phyloP scores from a whole-genome alignment of 2,329 filamentous ascomycete species.

The Grosmannia penicillata region DNA sequence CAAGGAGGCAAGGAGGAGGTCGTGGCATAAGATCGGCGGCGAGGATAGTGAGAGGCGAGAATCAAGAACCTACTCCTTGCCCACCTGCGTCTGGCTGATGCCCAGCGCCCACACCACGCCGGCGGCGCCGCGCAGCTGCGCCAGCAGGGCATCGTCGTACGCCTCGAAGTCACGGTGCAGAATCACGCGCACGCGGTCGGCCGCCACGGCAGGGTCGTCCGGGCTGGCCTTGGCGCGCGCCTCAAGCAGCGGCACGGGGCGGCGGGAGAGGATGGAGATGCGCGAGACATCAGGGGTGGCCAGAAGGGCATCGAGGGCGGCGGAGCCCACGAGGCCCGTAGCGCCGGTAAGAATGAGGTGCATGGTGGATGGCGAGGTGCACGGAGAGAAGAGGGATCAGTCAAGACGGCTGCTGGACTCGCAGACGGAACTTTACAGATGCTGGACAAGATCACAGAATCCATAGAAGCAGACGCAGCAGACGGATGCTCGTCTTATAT shows the following conservation, averaged over 20 bases:
- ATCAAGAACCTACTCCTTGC: not conserved
- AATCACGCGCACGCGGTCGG: constrained; percentile 32
- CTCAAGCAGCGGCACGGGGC: constrained; percentile 48
- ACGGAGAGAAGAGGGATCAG: too few relatives aligned
- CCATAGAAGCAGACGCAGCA: too few relatives aligned
- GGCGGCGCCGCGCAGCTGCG: constrained; percentile 45
- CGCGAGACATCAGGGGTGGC: constrained; percentile 39
- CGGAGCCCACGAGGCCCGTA: constrained; percentile 50
- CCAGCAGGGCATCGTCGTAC: constrained; percentile 43
- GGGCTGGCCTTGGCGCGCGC: constrained; percentile 18
- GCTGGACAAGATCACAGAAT: too few relatives aligned
- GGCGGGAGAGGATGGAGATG: constrained; percentile 53
- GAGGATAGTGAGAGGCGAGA: not conserved
- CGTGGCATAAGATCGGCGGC: not conserved
- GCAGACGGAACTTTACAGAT: too few relatives aligned
- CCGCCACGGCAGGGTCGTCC: constrained; percentile 24
- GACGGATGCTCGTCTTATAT: too few relatives aligned
- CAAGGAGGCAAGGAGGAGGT: not conserved
- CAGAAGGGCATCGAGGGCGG: constrained; percentile 47
- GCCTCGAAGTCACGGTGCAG: constrained; percentile 50
- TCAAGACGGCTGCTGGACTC: too few relatives aligned
- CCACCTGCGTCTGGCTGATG: constrained; percentile 33
- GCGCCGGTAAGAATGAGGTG: constrained; percentile 55
- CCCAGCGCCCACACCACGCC: constrained; percentile 65
- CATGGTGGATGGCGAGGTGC: too few relatives aligned